Conservation (phyloP, 2,329 filamentous ascomycete species). For the Ophiostoma populinum region DNA sequence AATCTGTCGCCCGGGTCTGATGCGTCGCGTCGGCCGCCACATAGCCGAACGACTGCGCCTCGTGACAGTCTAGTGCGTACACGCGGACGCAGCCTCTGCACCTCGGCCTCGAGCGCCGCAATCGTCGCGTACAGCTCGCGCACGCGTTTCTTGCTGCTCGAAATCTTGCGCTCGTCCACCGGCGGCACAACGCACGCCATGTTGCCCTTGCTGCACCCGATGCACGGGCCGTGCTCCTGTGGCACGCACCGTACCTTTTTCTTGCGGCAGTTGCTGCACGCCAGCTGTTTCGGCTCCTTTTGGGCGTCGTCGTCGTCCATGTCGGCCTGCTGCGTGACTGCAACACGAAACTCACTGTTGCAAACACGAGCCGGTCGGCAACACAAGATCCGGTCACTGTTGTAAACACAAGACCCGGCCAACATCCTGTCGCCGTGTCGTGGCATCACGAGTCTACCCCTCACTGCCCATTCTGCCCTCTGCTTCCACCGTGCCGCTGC, state of each 20-base stretch:
- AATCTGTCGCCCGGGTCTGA: background rate
- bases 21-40: background rate
- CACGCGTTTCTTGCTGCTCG: conserved; percentile 6
- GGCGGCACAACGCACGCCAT: conserved; percentile 3
- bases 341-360: no score
- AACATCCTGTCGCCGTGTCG: no score
- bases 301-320: background rate
- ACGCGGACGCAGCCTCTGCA: background rate
- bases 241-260: conserved; percentile 7
- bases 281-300: conserved; percentile 6
- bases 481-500: no score
- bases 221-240: background rate
- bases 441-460: no score
- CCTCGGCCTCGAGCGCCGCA: conserved; percentile 4
- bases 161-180: conserved; percentile 6
- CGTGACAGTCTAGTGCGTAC: background rate
- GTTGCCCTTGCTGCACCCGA: background rate
- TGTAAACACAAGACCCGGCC: no score
- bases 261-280: conserved; percentile 1
- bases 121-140: conserved; percentile 5
- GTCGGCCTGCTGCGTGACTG: conserved; percentile 3
- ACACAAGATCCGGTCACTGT: no score
- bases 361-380: no score
- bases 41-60: conserved; percentile 2
- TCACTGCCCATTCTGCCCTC: no score